Base-by-base conservation (phyloP, 345 rosid genomes). In the Lenwebbia sp. region DNA sequence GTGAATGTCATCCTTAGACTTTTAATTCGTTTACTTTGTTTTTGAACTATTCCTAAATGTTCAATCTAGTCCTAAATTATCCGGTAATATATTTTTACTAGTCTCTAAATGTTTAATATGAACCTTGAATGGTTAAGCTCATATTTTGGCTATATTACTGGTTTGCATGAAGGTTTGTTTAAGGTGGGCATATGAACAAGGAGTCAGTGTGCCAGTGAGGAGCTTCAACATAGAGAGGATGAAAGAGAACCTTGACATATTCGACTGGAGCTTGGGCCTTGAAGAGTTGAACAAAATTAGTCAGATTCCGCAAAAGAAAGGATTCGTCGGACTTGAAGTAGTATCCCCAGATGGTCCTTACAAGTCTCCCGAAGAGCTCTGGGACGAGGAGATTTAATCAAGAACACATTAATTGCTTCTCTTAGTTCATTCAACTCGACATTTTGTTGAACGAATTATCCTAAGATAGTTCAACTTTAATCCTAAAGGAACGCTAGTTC, bases 121-220 rank as follows among this genome's bases (percentile, higher is more conserved):
- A 7, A 56, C 54, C 54, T 5, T n/a, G 26, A 83, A 84, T 37
- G 51, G 62, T 37, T 9, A 28, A 84, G 54, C 47, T 41, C 40
- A 58, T 22, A 40, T 26, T 14, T 26, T 25, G 58, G 74, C 40
- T 57, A 10, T 41, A 49, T 30, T 55, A 14, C 7, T 62, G 41
- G 57, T 78, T 14, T 44, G n/a, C 19, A 8, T 41, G 30, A 30
- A 90, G 90, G 87, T 88, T 40, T 85, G 87, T 22, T 14, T 90
- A 65, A 91, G 93, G 83, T 91, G 93, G 93, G 87, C 26, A 3
- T 86, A 88, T 19, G 89, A 91, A 84, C 90, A 90, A 90, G 91
- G 90, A 5, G 90, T 82, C 25, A 82, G 88, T n/a, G 41, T 87
- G 53, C 22, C 85, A 1, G 87, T 86, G 82, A 91, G 89, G 84